These are phyloP conservation scores for Zoysia matrella DNA, from an alignment of 202 grass and related monocot species.

Conservation along the genomic window DNA sequence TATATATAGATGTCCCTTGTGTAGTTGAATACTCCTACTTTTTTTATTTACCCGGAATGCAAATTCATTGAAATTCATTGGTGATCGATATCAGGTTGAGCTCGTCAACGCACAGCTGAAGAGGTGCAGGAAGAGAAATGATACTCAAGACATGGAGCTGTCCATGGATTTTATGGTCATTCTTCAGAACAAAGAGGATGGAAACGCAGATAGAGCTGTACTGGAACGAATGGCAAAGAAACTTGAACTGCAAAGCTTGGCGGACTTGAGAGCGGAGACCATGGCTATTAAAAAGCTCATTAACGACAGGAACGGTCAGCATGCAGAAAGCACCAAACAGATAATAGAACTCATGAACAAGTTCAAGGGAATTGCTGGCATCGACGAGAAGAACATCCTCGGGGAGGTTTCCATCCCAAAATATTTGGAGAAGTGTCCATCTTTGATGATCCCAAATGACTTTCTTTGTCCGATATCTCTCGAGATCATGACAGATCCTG, in stretches of 20 bases:
- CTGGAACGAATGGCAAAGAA: constrained; percentile 62
- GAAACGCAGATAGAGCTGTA: constrained; percentile 54
- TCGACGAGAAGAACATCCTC: constrained; percentile 59
- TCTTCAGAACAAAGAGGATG: constrained; percentile 54
- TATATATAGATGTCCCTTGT: constrained; percentile 7
- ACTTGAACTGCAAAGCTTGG: constrained; percentile 51
- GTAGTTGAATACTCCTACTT: background rate
- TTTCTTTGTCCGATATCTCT: constrained; percentile 79
- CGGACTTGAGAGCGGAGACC: constrained; percentile 67
- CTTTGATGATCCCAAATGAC: constrained; percentile 71
- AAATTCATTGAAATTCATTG: background rate
- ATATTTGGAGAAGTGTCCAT: constrained; percentile 78
- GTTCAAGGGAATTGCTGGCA: constrained; percentile 62
- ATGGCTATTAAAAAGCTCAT: constrained; percentile 79
- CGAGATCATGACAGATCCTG: constrained; percentile 75
- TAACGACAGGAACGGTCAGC: constrained; percentile 59
- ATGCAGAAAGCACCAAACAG: constrained; percentile 47
- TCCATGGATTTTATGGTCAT: constrained; percentile 70
- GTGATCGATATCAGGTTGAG: constrained; percentile 47
- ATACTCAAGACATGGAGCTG: constrained; percentile 80
- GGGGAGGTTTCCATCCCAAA: constrained; percentile 66
- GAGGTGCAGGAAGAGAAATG: constrained; percentile 62
- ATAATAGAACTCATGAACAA: constrained; percentile 64
- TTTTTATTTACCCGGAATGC: background rate
- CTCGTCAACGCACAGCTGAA: constrained; percentile 60